A percentile compares a stretch with the other conserved stretches of the same genome.
phyloP scores from a whole-genome alignment of 129 eudicot genomes.

The Saussurea involucrata region DNA sequence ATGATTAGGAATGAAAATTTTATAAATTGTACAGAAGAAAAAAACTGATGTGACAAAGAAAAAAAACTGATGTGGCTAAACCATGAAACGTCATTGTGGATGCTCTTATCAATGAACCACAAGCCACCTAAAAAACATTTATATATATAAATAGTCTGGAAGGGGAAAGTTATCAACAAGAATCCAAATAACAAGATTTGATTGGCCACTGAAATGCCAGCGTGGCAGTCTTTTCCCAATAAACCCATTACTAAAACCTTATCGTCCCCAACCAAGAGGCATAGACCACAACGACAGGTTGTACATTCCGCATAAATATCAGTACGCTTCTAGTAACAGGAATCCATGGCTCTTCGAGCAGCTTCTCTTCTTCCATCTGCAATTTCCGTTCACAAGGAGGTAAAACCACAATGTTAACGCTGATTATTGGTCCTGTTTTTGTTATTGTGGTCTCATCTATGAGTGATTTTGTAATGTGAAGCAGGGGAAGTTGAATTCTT shows the following conservation, averaged over 20 bases:
- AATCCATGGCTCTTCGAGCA: slow-evolving; percentile 79
- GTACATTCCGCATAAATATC: not conserved
- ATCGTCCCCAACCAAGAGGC: slow-evolving; percentile 25
- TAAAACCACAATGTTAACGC: not conserved
- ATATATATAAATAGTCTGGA: not conserved
- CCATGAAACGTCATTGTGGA: too few species aligned
- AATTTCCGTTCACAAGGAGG: slow-evolving; percentile 69
- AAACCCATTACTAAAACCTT: slow-evolving; percentile 43
- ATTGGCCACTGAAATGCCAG: slow-evolving; percentile 48
- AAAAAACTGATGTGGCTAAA: too few species aligned
- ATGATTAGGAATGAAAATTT: too few species aligned
- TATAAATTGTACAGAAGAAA: too few species aligned
- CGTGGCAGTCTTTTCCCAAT: slow-evolving; percentile 36
- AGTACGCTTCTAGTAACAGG: not conserved
- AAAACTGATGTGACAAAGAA: too few species aligned
- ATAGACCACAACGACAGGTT: not conserved
- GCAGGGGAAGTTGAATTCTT: slow-evolving; percentile 56
- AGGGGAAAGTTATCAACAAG: slow-evolving; percentile 20
- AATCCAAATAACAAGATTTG: slow-evolving; percentile 43
- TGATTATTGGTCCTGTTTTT: not conserved
- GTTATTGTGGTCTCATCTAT: not conserved
- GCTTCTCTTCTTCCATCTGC: slow-evolving; percentile 62
- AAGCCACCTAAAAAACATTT: not conserved
- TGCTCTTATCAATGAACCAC: too few species aligned
- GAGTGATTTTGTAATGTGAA: not conserved